These are phyloP conservation scores for Zoysia japonica DNA, from an alignment of 176 grass and related monocot species.

Conservation along the genomic window DNA sequence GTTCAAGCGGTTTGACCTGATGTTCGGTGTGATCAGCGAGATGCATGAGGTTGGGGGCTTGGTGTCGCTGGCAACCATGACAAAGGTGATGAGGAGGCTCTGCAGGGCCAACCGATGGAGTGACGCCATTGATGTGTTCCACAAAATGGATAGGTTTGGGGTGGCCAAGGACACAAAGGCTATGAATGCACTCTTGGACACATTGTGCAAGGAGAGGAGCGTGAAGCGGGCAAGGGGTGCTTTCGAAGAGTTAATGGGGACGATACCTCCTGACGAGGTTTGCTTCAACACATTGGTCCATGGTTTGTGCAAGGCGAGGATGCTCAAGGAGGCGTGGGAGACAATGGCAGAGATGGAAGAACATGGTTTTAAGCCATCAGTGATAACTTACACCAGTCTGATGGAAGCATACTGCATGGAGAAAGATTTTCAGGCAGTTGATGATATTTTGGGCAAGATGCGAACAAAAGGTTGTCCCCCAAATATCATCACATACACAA, in stretches of 20 bases:
- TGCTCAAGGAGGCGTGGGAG: slow-evolving; percentile 54
- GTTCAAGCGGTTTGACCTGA: slow-evolving; percentile 71
- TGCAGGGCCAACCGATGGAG: slow-evolving; percentile 63
- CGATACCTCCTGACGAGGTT: slow-evolving; percentile 54
- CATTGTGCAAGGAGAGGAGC: slow-evolving; percentile 86
- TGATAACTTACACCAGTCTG: slow-evolving; percentile 75
- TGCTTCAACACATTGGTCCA: slow-evolving; percentile 79
- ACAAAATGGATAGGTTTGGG: slow-evolving; percentile 58
- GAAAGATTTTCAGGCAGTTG: slow-evolving; percentile 60
- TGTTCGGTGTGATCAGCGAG: slow-evolving; percentile 68
- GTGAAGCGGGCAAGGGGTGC: slow-evolving; percentile 67
- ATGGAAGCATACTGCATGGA: slow-evolving; percentile 80
- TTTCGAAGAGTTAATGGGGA: slow-evolving; percentile 53
- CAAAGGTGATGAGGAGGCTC: slow-evolving; percentile 85
- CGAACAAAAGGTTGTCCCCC: slow-evolving; percentile 47
- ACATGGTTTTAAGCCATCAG: slow-evolving; percentile 72
- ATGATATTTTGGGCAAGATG: slow-evolving; percentile 55
- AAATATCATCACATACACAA: slow-evolving; percentile 86
- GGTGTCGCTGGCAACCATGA: slow-evolving; percentile 64
- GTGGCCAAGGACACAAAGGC: slow-evolving; percentile 67
- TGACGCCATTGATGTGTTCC: slow-evolving; percentile 58
- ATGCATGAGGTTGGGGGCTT: slow-evolving; percentile 59
- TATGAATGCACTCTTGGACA: slow-evolving; percentile 75
- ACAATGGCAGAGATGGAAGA: slow-evolving; percentile 65
- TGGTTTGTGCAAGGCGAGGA: slow-evolving; percentile 83